Base-by-base conservation (phyloP, 805 yeast genomes). In the Metschnikowia picachoensis region DNA sequence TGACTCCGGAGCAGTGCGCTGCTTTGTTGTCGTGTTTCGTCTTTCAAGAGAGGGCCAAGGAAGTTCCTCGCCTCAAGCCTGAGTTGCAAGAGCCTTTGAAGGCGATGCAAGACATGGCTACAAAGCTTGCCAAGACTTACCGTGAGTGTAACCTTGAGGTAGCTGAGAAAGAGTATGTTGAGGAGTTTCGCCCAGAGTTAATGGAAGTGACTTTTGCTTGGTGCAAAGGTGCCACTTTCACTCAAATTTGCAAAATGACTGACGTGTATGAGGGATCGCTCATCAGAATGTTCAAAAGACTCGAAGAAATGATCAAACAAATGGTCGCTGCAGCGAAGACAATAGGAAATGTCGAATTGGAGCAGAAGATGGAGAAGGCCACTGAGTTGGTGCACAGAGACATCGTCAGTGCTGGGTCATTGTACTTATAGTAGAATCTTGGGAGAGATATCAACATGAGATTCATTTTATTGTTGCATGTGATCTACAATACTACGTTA, bases 161-260 rank as follows among this genome's bases (percentile, higher is more conserved):
- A 39, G 84, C 82, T 7, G 98, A 92, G 61, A 88, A 89, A 59
- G 98, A 91, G 47, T 94, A 94, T 61, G 85, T 94, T 35, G 96
- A 90, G 62, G 77, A 85, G 27, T 95, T 94, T 73, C 82, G 95
- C 67, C 85, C 90, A 15, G 96, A 94, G 62, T 75, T 94, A 50
- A 92, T 94, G 98, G 98, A 91, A 64, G 97, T 94, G 42, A 97
- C 94, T 1, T 89, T 72, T 65, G 87, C 92, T 39, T 94, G 99
- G 99, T 89, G 97, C 65, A 84, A 85, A 62, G 98, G 98, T 15
- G 97, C 96, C 7, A 73, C 94, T 0, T 94, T 94, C 66, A 92
- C 97, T 0, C 97, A 92, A 64, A 92, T 94, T 52, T 92, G 98
- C 72, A 92, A 92, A 66, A 90, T 94, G 97, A 94, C 99, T 0